These are phyloP conservation scores for Tetrahymena elliotti DNA, from an alignment of 73 alveolate species.

Conservation along the genomic window DNA sequence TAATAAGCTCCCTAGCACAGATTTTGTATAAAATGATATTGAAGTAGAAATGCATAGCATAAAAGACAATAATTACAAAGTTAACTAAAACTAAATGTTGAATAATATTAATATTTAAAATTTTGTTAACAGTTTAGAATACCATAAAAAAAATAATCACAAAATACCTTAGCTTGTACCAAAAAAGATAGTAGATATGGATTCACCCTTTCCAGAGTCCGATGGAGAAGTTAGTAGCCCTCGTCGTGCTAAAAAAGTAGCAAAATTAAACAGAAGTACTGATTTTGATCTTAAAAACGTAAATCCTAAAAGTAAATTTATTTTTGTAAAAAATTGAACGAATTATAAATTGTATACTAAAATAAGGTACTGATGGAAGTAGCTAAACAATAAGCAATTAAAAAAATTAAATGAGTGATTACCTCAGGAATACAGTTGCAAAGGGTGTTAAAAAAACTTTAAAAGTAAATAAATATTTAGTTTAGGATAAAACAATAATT, in stretches of 20 bases:
- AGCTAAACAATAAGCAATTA: neutral
- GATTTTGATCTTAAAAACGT: neutral
- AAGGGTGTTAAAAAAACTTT: neutral
- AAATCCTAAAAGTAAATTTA: neutral
- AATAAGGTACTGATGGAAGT: neutral
- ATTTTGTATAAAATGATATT: neutral
- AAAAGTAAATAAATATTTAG: neutral
- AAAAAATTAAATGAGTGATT: neutral
- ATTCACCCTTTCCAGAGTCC: neutral
- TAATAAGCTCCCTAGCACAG: neutral
- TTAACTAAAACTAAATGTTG: neutral
- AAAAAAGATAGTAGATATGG: neutral
- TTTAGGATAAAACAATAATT: neutral
- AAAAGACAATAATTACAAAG: neutral
- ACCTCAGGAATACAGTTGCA: neutral
- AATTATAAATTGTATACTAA: too few species aligned
- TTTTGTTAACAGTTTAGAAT: neutral
- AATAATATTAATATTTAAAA: neutral
- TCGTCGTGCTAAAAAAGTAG: neutral
- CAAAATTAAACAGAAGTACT: neutral
- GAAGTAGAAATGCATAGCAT: neutral
- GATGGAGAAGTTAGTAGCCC: neutral
- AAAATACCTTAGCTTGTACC: neutral
- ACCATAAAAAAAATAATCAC: neutral
- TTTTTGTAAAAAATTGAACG: too few species aligned